A percentile compares a stretch with the other conserved stretches of the same genome.
These are phyloP conservation scores for Backusella macrospora DNA, from an alignment of 192 early-diverging fungal species.

Conservation along the genomic window DNA sequence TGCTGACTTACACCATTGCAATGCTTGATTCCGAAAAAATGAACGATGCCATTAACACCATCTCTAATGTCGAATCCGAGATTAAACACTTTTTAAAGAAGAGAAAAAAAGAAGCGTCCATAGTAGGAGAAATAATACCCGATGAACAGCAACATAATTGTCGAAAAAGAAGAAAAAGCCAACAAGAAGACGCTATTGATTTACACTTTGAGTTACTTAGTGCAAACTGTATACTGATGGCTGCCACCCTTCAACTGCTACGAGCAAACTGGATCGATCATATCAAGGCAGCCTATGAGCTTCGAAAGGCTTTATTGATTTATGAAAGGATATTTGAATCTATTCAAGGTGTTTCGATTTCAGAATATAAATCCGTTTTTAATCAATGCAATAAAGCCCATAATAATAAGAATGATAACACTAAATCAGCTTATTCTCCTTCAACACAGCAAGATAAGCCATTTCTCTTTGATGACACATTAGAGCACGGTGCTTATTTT, in stretches of 20 bases:
- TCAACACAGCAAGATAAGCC: not conserved
- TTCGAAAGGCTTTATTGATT: conserved; percentile 41
- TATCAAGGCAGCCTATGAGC: conserved; percentile 37
- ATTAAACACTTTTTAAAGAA: conserved; percentile 14
- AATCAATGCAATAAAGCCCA: not conserved
- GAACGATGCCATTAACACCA: conserved; percentile 24
- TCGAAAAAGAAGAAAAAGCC: not conserved
- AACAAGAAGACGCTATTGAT: not conserved
- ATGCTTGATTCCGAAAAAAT: conserved; percentile 32
- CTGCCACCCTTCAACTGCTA: conserved; percentile 41
- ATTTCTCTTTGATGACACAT: not conserved
- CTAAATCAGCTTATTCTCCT: not conserved
- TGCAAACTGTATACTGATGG: conserved; percentile 42
- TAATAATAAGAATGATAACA: not conserved
- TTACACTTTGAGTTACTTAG: conserved; percentile 36
- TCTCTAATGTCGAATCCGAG: conserved; percentile 24
- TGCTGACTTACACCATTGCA: conserved; percentile 39
- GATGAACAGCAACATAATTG: not conserved
- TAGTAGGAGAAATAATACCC: not conserved
- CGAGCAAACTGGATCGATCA: conserved; percentile 39
- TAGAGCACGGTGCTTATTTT: conserved; percentile 39
- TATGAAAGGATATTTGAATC: conserved; percentile 38
- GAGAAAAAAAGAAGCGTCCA: not conserved
- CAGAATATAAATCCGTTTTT: conserved; percentile 19
- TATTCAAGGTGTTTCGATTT: conserved; percentile 9